These are phyloP conservation scores for Aspergillus sp. DNA, from an alignment of 2,329 filamentous ascomycete genomes.

Conservation along the genomic window DNA sequence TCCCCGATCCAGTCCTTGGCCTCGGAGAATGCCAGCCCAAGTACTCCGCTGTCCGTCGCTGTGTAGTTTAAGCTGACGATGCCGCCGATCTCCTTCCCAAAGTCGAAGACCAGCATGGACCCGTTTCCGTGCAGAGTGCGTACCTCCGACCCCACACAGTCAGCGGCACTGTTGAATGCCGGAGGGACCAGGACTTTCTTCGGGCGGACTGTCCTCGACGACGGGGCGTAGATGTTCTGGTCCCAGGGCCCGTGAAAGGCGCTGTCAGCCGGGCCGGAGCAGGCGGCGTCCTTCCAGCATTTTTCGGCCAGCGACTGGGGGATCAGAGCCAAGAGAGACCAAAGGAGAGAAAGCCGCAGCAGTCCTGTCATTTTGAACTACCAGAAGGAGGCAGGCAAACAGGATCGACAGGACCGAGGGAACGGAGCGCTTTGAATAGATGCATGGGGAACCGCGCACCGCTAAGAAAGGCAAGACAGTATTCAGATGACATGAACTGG, in stretches of 20 bases:
- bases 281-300: conserved; percentile 50
- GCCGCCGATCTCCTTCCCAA: conserved; percentile 50
- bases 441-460: too few species aligned
- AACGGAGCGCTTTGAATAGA: neutral
- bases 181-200: conserved; percentile 33
- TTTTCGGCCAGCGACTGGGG: conserved; percentile 9
- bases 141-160: conserved; percentile 21
- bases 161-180: conserved; percentile 12
- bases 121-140: conserved; percentile 37
- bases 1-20: conserved; percentile 41
- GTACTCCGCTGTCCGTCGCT: conserved; percentile 26
- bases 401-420: neutral
- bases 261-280: conserved; percentile 40
- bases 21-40: conserved; percentile 43
- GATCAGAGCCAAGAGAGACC: conserved; percentile 10
- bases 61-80: conserved; percentile 45
- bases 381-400: too few species aligned
- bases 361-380: conserved; percentile 7
- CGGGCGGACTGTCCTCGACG: conserved; percentile 43
- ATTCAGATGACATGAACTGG: too few species aligned
- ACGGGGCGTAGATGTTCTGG: conserved; percentile 47
- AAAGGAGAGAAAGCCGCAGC: conserved; percentile 5
- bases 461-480: too few species aligned
- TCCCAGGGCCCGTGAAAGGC: conserved; percentile 53
- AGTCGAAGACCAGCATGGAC: conserved; percentile 49